phyloP scores from a whole-genome alignment of 345 rosid species.

The Sisymbrium altissimum region DNA sequence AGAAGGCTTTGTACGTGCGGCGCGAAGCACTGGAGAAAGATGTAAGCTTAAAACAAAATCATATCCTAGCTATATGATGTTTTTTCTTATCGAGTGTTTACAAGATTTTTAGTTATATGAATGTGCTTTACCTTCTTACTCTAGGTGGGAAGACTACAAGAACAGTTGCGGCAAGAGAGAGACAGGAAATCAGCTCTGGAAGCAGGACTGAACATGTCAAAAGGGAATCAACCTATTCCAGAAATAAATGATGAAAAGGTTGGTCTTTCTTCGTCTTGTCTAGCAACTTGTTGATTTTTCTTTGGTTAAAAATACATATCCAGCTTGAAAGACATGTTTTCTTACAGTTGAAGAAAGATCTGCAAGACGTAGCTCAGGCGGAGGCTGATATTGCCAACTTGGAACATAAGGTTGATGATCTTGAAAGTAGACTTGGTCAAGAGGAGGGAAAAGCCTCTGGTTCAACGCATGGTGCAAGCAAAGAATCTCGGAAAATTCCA shows the following conservation, averaged over 20 bases:
- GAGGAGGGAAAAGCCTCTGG: slow-evolving; percentile 38
- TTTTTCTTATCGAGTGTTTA: not conserved
- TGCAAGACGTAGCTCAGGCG: slow-evolving; percentile 60
- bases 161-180: slow-evolving; percentile 70
- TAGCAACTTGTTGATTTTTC: slow-evolving; percentile 1
- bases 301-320: slow-evolving; percentile 22
- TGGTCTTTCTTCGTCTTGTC: slow-evolving; percentile 13
- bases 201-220: slow-evolving; percentile 51
- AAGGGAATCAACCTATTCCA: slow-evolving; percentile 38
- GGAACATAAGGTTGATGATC: slow-evolving; percentile 61
- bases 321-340: slow-evolving; percentile 22
- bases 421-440: slow-evolving; percentile 47
- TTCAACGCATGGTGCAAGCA: slow-evolving; percentile 41
- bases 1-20: slow-evolving; percentile 55
- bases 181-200: slow-evolving; percentile 61
- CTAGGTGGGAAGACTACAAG: slow-evolving; percentile 82
- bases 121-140: slow-evolving; percentile 13
- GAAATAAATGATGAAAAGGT: slow-evolving; percentile 60
- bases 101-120: not conserved
- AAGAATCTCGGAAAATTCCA: slow-evolving; percentile 23
- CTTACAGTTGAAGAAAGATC: slow-evolving; percentile 54
- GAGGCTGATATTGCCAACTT: slow-evolving; percentile 59
- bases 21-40: slow-evolving; percentile 74
- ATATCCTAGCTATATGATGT: slow-evolving; percentile 1
- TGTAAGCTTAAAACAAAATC: slow-evolving; percentile 42